phyloP scores from a whole-genome alignment of 2,329 filamentous ascomycete genomes.

The Neonectria ditissima region DNA sequence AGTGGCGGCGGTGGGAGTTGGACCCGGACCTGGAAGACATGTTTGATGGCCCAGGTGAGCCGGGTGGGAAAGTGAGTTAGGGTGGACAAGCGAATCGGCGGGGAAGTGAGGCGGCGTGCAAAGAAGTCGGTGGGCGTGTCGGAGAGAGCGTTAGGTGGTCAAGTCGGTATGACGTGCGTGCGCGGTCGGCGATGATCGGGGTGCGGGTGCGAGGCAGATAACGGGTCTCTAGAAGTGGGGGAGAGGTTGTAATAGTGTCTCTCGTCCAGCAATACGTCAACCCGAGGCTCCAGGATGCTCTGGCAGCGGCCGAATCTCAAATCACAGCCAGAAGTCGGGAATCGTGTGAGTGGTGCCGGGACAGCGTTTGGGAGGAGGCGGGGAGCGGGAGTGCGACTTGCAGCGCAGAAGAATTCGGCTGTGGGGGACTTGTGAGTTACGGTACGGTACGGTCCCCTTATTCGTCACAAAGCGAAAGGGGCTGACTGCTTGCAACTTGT shows the following conservation, averaged over 20 bases:
- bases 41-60: conserved; percentile 8
- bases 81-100: not conserved
- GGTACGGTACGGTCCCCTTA: conserved; percentile 16
- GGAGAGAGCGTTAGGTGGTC: not conserved
- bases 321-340: conserved; percentile 19
- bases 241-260: not conserved
- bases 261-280: conserved; percentile 11
- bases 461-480: conserved; percentile 6
- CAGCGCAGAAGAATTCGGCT: conserved; percentile 33
- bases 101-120: not conserved
- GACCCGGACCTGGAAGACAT: conserved; percentile 51
- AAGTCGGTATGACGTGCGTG: conserved; percentile 36
- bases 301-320: conserved; percentile 6
- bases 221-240: conserved; percentile 12
- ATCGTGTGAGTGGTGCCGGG: conserved; percentile 16
- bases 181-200: conserved; percentile 27
- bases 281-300: conserved; percentile 2
- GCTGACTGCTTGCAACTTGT: conserved; percentile 8
- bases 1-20: conserved; percentile 47
- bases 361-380: conserved; percentile 10
- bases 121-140: conserved; percentile 3
- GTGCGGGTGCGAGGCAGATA: conserved; percentile 29
- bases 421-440: conserved; percentile 35
- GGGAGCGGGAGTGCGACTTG: conserved; percentile 1
- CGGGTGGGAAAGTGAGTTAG: not conserved